Evolutionary conservation across 441 rosid species (phyloP).

Genomic region (Macaranga tanarius): DNA sequence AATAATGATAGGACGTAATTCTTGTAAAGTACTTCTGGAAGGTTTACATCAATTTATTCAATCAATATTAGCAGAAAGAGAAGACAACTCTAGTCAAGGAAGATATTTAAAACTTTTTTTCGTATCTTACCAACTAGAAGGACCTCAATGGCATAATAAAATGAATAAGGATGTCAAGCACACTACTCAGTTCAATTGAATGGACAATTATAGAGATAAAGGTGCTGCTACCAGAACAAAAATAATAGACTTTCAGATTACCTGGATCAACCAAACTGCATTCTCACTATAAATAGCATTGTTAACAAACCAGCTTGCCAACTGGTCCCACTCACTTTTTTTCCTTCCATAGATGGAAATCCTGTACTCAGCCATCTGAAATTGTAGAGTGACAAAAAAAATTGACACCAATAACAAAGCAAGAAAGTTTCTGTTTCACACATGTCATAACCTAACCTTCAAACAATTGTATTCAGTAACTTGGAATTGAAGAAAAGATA

Average conservation of each 20-base stretch:
- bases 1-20: not conserved
- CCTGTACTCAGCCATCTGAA: slow-evolving; percentile 77
- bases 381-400: slow-evolving; percentile 10
- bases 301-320: slow-evolving; percentile 80
- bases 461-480: not conserved
- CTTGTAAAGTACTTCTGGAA: not conserved
- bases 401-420: not conserved
- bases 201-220: not conserved
- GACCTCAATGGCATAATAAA: too few relatives aligned
- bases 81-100: too few relatives aligned
- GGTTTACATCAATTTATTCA: not conserved
- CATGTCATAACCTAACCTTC: not conserved
- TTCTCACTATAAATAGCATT: slow-evolving; percentile 68
- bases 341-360: slow-evolving; percentile 73
- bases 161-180: not conserved
- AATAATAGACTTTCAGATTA: slow-evolving; percentile 21
- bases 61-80: not conserved
- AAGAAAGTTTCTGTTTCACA: not conserved
- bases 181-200: not conserved
- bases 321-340: slow-evolving; percentile 84
- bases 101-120: too few relatives aligned
- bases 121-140: too few relatives aligned
- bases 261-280: slow-evolving; percentile 80
- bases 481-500: not conserved
- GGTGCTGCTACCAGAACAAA: slow-evolving; percentile 6